phyloP scores from a whole-genome alignment of 148 eudicot species.

The Talinum fruticosum region DNA sequence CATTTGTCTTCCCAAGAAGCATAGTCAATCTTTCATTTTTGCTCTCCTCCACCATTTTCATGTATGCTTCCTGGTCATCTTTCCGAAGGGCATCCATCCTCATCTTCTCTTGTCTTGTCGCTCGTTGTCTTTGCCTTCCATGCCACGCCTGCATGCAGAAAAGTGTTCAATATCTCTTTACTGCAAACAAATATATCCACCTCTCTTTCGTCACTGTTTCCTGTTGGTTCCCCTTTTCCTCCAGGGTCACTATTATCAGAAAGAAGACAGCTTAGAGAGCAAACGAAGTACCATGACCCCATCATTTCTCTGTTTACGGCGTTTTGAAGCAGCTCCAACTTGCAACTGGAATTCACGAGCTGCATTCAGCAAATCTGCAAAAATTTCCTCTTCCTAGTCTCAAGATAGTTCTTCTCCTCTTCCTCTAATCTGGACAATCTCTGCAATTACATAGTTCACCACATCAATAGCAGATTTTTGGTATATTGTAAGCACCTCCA shows the following conservation, averaged over 20 bases:
- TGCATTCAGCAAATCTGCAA: constrained; percentile 83
- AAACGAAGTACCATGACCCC: constrained; percentile 64
- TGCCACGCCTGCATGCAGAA: constrained; percentile 75
- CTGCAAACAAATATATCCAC: neutral
- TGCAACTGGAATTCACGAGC: constrained; percentile 85
- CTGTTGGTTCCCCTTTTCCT: too few relatives aligned
- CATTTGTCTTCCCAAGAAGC: constrained; percentile 97
- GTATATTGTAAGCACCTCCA: constrained; percentile 1
- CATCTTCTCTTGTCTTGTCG: constrained; percentile 78
- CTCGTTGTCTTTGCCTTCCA: constrained; percentile 94
- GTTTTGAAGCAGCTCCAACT: constrained; percentile 73
- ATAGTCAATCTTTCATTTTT: constrained; percentile 89
- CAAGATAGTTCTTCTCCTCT: constrained; percentile 79
- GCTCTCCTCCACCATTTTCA: constrained; percentile 99
- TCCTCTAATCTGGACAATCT: constrained; percentile 81
- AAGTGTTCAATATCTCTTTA: constrained; percentile 9
- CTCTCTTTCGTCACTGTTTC: neutral
- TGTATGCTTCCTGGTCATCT: constrained; percentile 89
- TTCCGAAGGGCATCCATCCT: constrained; percentile 87
- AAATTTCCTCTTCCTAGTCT: constrained; percentile 80
- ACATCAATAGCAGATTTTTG: constrained; percentile 22
- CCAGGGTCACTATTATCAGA: constrained; percentile 5
- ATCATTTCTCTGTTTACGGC: constrained; percentile 92
- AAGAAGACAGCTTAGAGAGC: constrained; percentile 3
- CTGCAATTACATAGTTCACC: constrained; percentile 45